Percentiles rank a stretch among this genome's conserved stretches.
Evolutionary conservation across 2,329 filamentous ascomycete species (phyloP).

Genomic region (Westerdykella aurantiaca): DNA sequence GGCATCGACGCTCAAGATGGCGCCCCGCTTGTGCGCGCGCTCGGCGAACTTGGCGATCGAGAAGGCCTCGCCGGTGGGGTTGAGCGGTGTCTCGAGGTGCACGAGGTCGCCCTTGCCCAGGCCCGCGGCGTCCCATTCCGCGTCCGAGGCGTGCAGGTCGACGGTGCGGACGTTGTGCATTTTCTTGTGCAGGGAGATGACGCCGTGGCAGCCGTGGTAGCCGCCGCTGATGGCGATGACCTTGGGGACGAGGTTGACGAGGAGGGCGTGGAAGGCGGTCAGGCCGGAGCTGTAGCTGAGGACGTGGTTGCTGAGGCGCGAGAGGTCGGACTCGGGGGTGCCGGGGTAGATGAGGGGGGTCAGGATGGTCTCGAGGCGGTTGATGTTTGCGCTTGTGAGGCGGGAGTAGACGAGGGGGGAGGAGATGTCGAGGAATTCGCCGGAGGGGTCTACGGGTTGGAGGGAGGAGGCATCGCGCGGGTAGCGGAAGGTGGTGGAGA

Average conservation of each 20-base stretch:
- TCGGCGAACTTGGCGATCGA: conserved; percentile 66
- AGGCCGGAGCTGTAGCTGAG: conserved; percentile 82
- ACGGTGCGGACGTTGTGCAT: conserved; percentile 70
- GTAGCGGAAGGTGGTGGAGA: conserved; percentile 89
- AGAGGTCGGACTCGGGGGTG: conserved; percentile 11
- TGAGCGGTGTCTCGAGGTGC: conserved; percentile 89
- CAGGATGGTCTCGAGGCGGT: conserved; percentile 79
- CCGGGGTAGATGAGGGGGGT: conserved; percentile 61
- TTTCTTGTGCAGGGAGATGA: conserved; percentile 66
- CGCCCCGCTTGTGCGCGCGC: conserved; percentile 66
- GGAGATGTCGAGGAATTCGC: conserved; percentile 31
- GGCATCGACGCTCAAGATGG: conserved; percentile 75
- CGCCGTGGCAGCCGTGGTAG: conserved; percentile 91
- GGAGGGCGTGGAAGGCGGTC: conserved; percentile 78
- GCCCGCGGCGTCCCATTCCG: conserved; percentile 57
- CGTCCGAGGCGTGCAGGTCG: conserved; percentile 50
- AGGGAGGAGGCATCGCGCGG: conserved; percentile 63
- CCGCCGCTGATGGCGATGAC: conserved; percentile 76
- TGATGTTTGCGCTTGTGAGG: conserved; percentile 68
- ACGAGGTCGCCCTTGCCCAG: conserved; percentile 75
- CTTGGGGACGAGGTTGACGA: conserved; percentile 77
- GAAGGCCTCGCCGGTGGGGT: conserved; percentile 78
- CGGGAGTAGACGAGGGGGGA: conserved; percentile 67
- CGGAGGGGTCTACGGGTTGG: conserved; percentile 44
- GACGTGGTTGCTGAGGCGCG: conserved; percentile 42